Base-by-base conservation (phyloP, 441 rosid genomes). In the Breynia disticha region DNA sequence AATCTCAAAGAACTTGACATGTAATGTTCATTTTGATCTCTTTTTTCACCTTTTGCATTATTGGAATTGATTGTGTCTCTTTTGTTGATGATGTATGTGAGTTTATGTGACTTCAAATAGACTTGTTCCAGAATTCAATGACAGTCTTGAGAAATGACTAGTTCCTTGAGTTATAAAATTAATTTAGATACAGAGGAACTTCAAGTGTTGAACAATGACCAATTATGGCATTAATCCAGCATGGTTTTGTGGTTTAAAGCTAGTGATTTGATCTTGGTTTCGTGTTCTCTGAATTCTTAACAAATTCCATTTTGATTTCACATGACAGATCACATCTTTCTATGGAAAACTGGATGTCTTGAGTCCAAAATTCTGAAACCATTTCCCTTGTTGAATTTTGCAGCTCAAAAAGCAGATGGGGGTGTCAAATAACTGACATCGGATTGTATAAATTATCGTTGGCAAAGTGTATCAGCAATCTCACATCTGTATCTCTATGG, bases 381-480 rank as follows among this genome's bases (percentile, higher is more conserved):
- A 53, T 17, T 21, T 37, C 17, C 32, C 37, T 21, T 16, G 8
- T 50, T 54, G 32, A 41, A 17, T 67, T 61, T 47, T 45, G 0
- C 75, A 90, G 95, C 64, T 83, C 96, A 16, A 75, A 85, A 66
- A 85, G 88, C 59, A 69, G 95, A 9, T 90, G 98, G 98, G 96
- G 82, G 67, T 85, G 95, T 66, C 95, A 90, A 65, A 70, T 83
- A 64, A 84, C 90, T 4, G 95, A 90, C 52, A 65, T 74, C 55
- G 95, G 97, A 57, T 76, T 87, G 19, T 61, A 61, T 70, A 72
- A 73, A 59, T 73, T 85, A 61, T 83, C 95, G 14, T 24, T 64
- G 20, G 82, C 90, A 3, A 83, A 81, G 69, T 90, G 95, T 68
- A 65, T 76, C 4, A 32, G 77, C 49, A 87, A 85, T 65, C 71